Evolutionary conservation across 1,284 basidiomycete species (phyloP), one percentile per base, ranked within the genome.

Genomic region (Leccinum angustisporum): DNA sequence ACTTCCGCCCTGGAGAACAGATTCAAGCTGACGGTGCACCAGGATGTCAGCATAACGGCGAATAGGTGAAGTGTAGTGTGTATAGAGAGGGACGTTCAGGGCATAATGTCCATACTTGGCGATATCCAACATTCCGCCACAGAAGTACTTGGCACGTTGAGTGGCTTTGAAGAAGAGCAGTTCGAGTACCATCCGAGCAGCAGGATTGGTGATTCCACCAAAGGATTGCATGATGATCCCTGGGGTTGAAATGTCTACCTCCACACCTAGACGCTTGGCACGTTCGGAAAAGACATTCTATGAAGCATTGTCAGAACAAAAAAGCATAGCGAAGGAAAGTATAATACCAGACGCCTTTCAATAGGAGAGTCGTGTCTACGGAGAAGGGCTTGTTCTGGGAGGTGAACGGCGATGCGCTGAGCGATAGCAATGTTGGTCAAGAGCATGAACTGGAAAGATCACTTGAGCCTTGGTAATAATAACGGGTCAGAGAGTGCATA

Each of bases 101-200:
- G 95, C 90, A 75, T 94, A 98, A 78, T 99, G 97, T 38, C 86
- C 80, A 75, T 98, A 99, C 80, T 99, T 98, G 52, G 95, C 94
- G 72, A 99, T 99, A 77, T 99, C 97, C 68, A 99, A 83, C 94
- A 98, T 97, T 66, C 97, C 97, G 30, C 96, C 88, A 75, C 97
- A 99, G 87, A 98, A 99, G 79, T 99, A 98, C 75, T 96, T 96
- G 65, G 97, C 94, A 58, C 88, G 86, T 63, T 91, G 90, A 70
- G 97, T 97, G 18, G 94, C 88, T 77, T 97, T 98, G 73, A 87
- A 90, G 34, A 90, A 87, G 50, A 98, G 81, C 21, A 97, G 74
- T 73, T 95, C 87, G 21, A 98, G 80, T 31, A 94, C 82, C 56
- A 84, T 79, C 61, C 87, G 87, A 63, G 90, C 90, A 60, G 84